Evolutionary conservation across 371 early-diverging fungal genomes (phyloP).

Genomic region (Mucor lusitanicus): DNA sequence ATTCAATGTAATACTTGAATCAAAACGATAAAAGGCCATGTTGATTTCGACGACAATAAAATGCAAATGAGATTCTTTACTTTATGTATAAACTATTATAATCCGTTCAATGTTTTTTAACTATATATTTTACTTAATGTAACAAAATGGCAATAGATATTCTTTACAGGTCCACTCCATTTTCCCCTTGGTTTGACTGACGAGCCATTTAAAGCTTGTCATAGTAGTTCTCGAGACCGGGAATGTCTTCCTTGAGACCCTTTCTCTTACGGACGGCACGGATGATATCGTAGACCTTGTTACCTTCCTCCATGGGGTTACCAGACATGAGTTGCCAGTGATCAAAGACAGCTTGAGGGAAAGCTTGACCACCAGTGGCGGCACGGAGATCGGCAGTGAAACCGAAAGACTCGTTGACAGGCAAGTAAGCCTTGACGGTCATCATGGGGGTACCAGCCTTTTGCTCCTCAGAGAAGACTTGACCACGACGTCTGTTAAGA

Average conservation of each 20-base stretch:
- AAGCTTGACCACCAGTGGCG: slow-evolving; percentile 93
- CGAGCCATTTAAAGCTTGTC: slow-evolving; percentile 79
- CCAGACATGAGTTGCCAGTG: slow-evolving; percentile 93
- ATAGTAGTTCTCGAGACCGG: slow-evolving; percentile 87
- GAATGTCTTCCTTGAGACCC: slow-evolving; percentile 89
- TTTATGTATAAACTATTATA: background rate
- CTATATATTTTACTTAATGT: background rate
- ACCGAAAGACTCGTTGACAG: slow-evolving; percentile 99
- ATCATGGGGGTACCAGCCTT: slow-evolving; percentile 93
- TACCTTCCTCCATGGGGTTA: slow-evolving; percentile 68
- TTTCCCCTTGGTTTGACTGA: background rate
- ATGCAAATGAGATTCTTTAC: background rate
- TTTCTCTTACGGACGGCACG: slow-evolving; percentile 89
- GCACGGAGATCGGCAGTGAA: slow-evolving; percentile 90
- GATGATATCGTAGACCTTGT: slow-evolving; percentile 86
- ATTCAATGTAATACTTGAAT: too few relatives aligned
- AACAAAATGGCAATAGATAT: slow-evolving; percentile 17
- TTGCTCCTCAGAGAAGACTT: slow-evolving; percentile 94
- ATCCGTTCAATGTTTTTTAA: background rate
- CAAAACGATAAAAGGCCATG: background rate
- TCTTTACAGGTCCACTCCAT: background rate
- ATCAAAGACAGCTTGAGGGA: slow-evolving; percentile 90
- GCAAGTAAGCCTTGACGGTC: slow-evolving; percentile 97
- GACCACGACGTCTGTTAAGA: slow-evolving; percentile 97
- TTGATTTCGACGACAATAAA: background rate